A percentile compares a stretch with the other conserved stretches of the same genome.
phyloP scores from a whole-genome alignment of 2,329 filamentous ascomycete genomes.

The Arthroderma sp. region DNA sequence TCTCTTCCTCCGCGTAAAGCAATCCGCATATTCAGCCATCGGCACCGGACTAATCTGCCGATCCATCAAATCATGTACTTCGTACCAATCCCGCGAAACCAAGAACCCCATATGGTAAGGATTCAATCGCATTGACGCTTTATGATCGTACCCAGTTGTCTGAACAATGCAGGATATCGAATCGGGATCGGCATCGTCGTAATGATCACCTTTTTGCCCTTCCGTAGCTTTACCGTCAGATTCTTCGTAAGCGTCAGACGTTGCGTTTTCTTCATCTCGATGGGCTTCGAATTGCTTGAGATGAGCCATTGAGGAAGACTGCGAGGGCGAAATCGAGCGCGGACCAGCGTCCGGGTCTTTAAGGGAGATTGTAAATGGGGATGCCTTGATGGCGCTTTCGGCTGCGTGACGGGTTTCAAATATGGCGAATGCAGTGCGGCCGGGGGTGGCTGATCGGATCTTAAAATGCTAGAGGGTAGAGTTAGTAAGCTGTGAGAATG shows the following conservation, averaged over 20 bases:
- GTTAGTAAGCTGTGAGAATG: neutral
- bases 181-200: neutral
- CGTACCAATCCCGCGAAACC: conserved; percentile 12
- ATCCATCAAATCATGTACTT: conserved; percentile 19
- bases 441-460: conserved; percentile 5
- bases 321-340: neutral
- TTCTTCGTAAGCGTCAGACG: neutral
- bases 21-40: conserved; percentile 20
- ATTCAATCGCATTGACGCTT: conserved; percentile 17
- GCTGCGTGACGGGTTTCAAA: conserved; percentile 26
- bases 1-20: conserved; percentile 17
- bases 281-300: neutral
- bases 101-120: conserved; percentile 20
- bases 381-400: conserved; percentile 20
- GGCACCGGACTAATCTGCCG: conserved; percentile 12
- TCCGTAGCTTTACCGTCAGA: neutral
- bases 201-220: neutral
- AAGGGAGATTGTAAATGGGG: conserved; percentile 18
- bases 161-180: conserved; percentile 18
- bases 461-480: neutral
- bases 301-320: no score
- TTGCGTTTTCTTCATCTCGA: neutral
- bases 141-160: conserved; percentile 19
- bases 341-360: neutral
- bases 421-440: conserved; percentile 20